Evolutionary conservation across 2,329 filamentous ascomycete species (phyloP).

Genomic region (Phoma sp.): DNA sequence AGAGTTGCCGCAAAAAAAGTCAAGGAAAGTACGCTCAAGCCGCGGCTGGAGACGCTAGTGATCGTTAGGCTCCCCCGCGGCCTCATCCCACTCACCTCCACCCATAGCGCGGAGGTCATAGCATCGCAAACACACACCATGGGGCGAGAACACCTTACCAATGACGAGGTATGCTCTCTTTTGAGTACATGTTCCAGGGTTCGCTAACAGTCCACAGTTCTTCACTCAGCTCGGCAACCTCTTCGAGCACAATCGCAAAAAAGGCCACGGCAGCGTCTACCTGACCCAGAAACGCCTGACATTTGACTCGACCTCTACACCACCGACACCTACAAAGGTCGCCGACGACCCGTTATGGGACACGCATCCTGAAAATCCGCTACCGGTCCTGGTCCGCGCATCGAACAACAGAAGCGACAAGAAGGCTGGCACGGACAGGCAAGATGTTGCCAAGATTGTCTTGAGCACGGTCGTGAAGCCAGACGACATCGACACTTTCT

Average conservation of each 20-base stretch:
- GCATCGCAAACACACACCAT: constrained; percentile 44
- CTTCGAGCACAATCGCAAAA: constrained; percentile 70
- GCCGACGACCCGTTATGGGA: constrained; percentile 65
- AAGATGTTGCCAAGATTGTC: constrained; percentile 68
- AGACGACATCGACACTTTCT: constrained; percentile 80
- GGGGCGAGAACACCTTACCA: constrained; percentile 61
- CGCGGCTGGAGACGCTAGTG: constrained; percentile 10
- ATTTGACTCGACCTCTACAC: constrained; percentile 51
- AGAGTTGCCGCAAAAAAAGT: constrained; percentile 39
- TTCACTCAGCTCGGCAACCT: constrained; percentile 72
- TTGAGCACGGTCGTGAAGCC: constrained; percentile 83
- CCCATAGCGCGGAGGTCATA: constrained; percentile 31
- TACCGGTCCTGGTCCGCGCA: constrained; percentile 81
- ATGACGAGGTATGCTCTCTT: constrained; percentile 64
- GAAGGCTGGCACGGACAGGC: constrained; percentile 47
- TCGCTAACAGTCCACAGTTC: constrained; percentile 62
- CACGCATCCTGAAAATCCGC: constrained; percentile 62
- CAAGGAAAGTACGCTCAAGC: constrained; percentile 28
- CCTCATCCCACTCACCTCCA: constrained; percentile 21
- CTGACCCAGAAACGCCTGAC: constrained; percentile 75
- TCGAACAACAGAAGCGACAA: constrained; percentile 74
- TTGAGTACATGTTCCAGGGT: too few species aligned
- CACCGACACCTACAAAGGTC: constrained; percentile 45
- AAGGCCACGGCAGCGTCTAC: constrained; percentile 75
- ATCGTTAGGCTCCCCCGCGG: constrained; percentile 25